Conservation (phyloP, 371 early-diverging fungal genomes). For the Rhizopus delemar region DNA sequence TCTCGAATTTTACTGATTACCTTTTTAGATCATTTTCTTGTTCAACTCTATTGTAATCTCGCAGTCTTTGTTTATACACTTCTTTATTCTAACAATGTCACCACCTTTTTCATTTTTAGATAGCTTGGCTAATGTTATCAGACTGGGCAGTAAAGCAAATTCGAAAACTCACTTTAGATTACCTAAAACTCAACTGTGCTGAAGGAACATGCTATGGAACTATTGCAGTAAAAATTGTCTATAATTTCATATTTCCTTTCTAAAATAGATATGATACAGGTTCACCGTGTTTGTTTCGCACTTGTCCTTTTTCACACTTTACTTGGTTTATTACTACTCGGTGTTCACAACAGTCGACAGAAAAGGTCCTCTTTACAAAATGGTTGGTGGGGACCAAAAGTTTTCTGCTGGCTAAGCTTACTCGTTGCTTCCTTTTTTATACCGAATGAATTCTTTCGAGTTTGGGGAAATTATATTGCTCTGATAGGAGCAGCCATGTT, state of each 20-base stretch:
- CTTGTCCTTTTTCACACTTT: constrained; percentile 81
- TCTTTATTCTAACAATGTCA: background rate
- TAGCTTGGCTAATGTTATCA: constrained; percentile 79
- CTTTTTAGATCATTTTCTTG: constrained; percentile 65
- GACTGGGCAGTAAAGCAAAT: constrained; percentile 85
- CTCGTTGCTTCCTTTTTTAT: constrained; percentile 82
- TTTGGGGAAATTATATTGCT: constrained; percentile 81
- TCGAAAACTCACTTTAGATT: constrained; percentile 75
- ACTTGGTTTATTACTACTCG: constrained; percentile 66
- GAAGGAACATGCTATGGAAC: constrained; percentile 86
- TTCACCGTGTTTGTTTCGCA: constrained; percentile 88
- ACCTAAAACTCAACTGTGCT: constrained; percentile 83
- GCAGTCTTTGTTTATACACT: constrained; percentile 1
- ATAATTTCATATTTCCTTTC: background rate
- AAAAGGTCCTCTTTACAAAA: constrained; percentile 86
- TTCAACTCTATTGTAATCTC: constrained; percentile 67
- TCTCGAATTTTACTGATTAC: too few relatives aligned
- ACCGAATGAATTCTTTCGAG: constrained; percentile 84
- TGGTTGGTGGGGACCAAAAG: constrained; percentile 86
- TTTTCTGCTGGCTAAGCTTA: constrained; percentile 71
- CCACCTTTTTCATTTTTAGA: constrained; percentile 16
- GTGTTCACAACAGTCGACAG: constrained; percentile 74
- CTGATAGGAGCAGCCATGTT: constrained; percentile 87
- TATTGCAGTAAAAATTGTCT: constrained; percentile 66
- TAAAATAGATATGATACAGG: constrained; percentile 30